These are phyloP conservation scores for Ustilago trichophora DNA, from an alignment of 1,284 basidiomycete species.

Conservation along the genomic window DNA sequence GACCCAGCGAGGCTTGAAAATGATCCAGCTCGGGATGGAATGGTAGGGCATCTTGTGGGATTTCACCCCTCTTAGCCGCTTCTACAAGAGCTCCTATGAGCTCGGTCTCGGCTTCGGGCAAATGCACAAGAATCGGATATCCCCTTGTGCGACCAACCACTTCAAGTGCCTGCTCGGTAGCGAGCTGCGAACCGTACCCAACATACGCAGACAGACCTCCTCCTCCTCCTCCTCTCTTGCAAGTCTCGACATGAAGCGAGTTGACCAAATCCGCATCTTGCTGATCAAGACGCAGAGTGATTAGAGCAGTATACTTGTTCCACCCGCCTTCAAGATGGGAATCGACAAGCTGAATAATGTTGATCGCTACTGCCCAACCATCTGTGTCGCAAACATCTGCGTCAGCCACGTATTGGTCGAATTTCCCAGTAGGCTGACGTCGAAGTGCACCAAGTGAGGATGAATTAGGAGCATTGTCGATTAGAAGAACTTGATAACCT, in stretches of 20 bases:
- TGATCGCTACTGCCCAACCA: constrained; percentile 18
- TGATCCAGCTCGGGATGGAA: constrained; percentile 29
- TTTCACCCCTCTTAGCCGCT: constrained; percentile 13
- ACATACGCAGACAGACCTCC: constrained; percentile 20
- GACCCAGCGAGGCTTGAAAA: constrained; percentile 20
- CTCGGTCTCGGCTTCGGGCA: constrained; percentile 6
- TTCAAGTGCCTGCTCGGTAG: not conserved
- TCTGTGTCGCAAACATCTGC: constrained; percentile 10
- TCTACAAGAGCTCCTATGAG: constrained; percentile 8
- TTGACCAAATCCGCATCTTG: constrained; percentile 15
- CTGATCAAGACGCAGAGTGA: constrained; percentile 11
- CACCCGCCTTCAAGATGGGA: constrained; percentile 9
- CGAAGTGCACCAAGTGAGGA: constrained; percentile 16
- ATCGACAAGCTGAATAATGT: constrained; percentile 14
- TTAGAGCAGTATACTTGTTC: constrained; percentile 24
- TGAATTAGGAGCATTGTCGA: constrained; percentile 9
- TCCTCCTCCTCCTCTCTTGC: constrained; percentile 3
- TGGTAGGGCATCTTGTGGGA: constrained; percentile 18
- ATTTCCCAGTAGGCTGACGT: not conserved
- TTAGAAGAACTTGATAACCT: constrained; percentile 30
- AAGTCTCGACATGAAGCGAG: constrained; percentile 9
- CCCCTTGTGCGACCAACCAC: not conserved
- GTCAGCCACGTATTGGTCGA: constrained; percentile 2
- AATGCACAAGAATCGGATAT: constrained; percentile 10
- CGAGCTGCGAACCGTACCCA: constrained; percentile 12